These are phyloP conservation scores for Cercophora samala DNA, from an alignment of 495 filamentous ascomycete species.

Conservation along the genomic window DNA sequence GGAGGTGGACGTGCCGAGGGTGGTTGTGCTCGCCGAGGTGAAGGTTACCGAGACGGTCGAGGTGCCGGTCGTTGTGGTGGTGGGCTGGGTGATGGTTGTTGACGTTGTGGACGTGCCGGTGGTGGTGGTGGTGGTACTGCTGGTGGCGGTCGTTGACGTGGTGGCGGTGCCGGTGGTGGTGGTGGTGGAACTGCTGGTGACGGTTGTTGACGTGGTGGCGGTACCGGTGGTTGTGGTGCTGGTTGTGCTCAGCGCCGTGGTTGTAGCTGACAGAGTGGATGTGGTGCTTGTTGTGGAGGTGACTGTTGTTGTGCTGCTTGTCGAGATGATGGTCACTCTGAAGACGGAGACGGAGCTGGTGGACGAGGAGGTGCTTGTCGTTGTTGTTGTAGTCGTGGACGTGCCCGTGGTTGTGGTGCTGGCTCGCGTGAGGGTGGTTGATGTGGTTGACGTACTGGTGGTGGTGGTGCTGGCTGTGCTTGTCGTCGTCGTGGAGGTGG, in stretches of 20 bases:
- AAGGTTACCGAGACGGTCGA: background rate
- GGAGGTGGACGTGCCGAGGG: background rate
- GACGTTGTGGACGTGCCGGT: background rate
- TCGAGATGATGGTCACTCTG: background rate
- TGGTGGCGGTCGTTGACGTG: background rate
- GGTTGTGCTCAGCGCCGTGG: background rate
- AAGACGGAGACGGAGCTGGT: background rate
- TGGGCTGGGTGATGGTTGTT: conserved; percentile 1
- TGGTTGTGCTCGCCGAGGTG: background rate
- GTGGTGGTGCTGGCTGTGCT: background rate
- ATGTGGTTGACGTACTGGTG: background rate
- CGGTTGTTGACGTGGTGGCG: background rate
- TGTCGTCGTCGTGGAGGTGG: background rate
- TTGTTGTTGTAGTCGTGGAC: background rate
- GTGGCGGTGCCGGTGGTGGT: background rate
- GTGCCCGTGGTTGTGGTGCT: background rate
- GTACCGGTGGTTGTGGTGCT: background rate
- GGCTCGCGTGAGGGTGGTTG: background rate
- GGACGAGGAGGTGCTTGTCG: background rate
- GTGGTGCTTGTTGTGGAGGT: background rate
- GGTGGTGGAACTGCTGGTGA: background rate
- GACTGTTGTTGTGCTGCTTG: background rate
- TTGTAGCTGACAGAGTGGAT: background rate
- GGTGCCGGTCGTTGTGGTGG: background rate
- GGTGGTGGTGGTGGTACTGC: background rate